phyloP scores from a whole-genome alignment of 768 basidiomycete species.

The Pleurotus ostreatus region DNA sequence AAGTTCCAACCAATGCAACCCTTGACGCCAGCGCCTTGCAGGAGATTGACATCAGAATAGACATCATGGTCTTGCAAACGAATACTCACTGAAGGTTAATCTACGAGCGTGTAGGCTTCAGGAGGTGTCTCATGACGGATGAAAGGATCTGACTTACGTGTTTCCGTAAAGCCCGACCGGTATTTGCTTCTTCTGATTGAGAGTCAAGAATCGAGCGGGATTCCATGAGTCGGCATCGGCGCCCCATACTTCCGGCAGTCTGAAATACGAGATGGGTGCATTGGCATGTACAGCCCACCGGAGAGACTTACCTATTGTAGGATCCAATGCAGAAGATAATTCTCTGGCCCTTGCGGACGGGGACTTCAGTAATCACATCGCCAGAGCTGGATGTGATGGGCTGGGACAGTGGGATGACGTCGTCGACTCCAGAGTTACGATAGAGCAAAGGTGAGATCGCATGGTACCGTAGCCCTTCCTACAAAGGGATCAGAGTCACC shows the following conservation, averaged over 20 bases:
- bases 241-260: constrained; percentile 33
- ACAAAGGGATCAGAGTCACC: background rate
- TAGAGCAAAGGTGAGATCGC: constrained; percentile 18
- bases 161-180: constrained; percentile 27
- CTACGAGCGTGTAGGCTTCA: constrained; percentile 5
- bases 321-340: constrained; percentile 30
- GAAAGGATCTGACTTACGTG: constrained; percentile 20
- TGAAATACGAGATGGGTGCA: constrained; percentile 1
- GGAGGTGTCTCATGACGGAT: no score
- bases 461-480: constrained; percentile 30
- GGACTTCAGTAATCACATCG: constrained; percentile 27
- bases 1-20: constrained; percentile 26
- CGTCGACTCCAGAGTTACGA: constrained; percentile 3
- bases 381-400: constrained; percentile 36
- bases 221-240: constrained; percentile 35
- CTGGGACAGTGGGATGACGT: constrained; percentile 37
- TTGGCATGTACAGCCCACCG: no score
- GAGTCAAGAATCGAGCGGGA: constrained; percentile 35
- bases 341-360: constrained; percentile 36
- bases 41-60: no score
- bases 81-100: constrained; percentile 17
- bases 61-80: background rate
- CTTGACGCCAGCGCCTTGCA: constrained; percentile 16
- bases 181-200: constrained; percentile 20
- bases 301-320: constrained; percentile 2